Conservation (phyloP, 2,329 filamentous ascomycete species). For the Colletotrichum sojae region DNA sequence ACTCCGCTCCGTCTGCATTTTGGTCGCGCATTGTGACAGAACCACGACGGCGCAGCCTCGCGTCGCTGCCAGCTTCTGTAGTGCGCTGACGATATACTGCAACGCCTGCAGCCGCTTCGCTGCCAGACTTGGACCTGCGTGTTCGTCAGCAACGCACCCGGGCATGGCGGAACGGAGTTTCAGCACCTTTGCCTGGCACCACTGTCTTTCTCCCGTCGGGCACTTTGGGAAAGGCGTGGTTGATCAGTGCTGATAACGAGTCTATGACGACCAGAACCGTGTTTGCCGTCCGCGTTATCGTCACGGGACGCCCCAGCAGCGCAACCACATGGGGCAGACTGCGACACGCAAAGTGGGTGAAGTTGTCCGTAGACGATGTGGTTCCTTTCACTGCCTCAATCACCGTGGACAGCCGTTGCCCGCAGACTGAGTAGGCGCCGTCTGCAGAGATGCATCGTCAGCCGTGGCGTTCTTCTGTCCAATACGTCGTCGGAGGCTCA, state of each 20-base stretch:
- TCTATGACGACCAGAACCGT: conserved; percentile 83
- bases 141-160: conserved; percentile 9
- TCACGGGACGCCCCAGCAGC: conserved; percentile 77
- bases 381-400: conserved; percentile 37
- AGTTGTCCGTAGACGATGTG: conserved; percentile 42
- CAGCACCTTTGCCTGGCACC: conserved; percentile 59
- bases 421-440: conserved; percentile 57
- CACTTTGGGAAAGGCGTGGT: conserved; percentile 80
- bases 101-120: conserved; percentile 66
- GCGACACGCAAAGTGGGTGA: conserved; percentile 66
- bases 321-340: conserved; percentile 82
- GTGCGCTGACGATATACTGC: conserved; percentile 75
- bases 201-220: conserved; percentile 54
- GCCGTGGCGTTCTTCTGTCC: conserved; percentile 10
- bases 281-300: conserved; percentile 71
- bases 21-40: conserved; percentile 86
- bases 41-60: conserved; percentile 81
- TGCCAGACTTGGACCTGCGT: conserved; percentile 53
- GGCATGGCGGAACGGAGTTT: conserved; percentile 20
- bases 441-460: conserved; percentile 46
- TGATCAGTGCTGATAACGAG: conserved; percentile 82
- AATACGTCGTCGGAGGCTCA: conserved; percentile 1
- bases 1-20: conserved; percentile 75
- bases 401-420: conserved; percentile 53
- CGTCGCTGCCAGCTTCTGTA: conserved; percentile 82